phyloP scores from a whole-genome alignment of 306 rosid genomes.

The Cucumis sativus region Cucumber_9930_V3 NC_026657.2:19919001-19919500 shows the following conservation, averaged over 20 bases:
- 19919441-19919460: not conserved
- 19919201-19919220: constrained; percentile 37
- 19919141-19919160: constrained; percentile 42
- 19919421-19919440: not conserved
- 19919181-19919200: constrained; percentile 8
- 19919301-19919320: not conserved
- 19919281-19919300: not conserved
- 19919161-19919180: constrained; percentile 81
- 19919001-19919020: constrained; percentile 26
- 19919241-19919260: not conserved
- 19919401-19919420: not conserved
- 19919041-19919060: not conserved
- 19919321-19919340: constrained; percentile 45
- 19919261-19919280: not conserved
- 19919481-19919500: not conserved
- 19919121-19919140: constrained; percentile 72
- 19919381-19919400: not conserved
- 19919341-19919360: constrained; percentile 25
- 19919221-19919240: constrained; percentile 21
- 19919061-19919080: not conserved
- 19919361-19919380: constrained; percentile 53
- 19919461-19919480: not conserved
- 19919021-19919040: no score
- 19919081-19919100: constrained; percentile 11
- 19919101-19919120: constrained; percentile 5